Base-by-base conservation (phyloP, 2,329 filamentous ascomycete genomes). In the Sclerotiophoma versabilis region DNA sequence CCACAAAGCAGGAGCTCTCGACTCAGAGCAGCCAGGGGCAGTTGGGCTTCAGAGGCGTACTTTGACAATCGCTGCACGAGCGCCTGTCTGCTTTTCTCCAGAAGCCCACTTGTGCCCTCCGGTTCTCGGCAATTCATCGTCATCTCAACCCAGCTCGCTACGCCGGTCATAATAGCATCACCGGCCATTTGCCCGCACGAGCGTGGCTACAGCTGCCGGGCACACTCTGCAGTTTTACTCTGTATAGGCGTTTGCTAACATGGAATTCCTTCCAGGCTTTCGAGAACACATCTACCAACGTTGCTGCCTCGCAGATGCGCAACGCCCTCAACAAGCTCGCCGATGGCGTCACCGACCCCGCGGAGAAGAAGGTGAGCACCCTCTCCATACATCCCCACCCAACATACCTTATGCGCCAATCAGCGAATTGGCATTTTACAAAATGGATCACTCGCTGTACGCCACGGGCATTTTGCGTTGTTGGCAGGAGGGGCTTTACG, bases 241-340 rank as follows among this genome's bases (percentile, higher is more conserved):
- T 39, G 4, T 12, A 19, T 29, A 10, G 37, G 25, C 9, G 7
- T 20, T 19, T 27, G 41, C 60, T 65, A 44, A 64, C 50, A 23
- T 15, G 2, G 12, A 17, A 46, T 9, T 33, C 49, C 23, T 75
- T 43, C 12, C 77, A 98, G 95, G 95, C 95, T 60, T 99, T 99
- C 77, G 95, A 99, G 81, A 98, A 98, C 86, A 96, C 95, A 68
- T 97, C 93, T 51, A 99, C 95, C 74, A 97, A 92, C 71, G 93
- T 99, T 64, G 95, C 95, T 59, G 95, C 95, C 51, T 96, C 93
- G 57, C 95, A 99, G 83, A 99, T 99, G 95, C 92, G 95, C 79
- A 99, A 99, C 85, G 85, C 92, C 59, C 84, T 99, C 76, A 98
- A 96, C 77, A 88, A 89, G 77, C 89, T 99, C 61, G 85, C 91